Conservation (phyloP, 2,329 filamentous ascomycete species). For the Penicillium sp. region DNA sequence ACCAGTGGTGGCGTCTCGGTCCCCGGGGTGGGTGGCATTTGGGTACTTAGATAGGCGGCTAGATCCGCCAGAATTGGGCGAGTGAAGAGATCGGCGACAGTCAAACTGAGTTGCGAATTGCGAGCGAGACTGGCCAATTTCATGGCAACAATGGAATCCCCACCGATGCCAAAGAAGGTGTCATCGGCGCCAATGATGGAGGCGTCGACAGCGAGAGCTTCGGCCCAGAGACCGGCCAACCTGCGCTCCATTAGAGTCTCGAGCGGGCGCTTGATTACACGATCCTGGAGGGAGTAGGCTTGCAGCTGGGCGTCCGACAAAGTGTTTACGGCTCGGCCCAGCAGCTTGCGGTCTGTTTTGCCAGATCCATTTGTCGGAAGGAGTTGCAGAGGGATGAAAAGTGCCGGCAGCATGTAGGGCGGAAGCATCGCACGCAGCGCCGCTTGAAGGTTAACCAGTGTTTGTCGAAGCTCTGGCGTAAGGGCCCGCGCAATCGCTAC, state of each 20-base stretch:
- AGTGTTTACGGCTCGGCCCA: neutral
- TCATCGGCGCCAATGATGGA: neutral
- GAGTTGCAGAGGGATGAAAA: neutral
- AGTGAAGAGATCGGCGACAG: constrained; percentile 28
- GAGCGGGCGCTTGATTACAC: neutral
- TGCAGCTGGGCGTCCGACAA: neutral
- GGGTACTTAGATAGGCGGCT: constrained; percentile 3
- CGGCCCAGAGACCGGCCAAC: neutral
- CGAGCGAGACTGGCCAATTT: constrained; percentile 17
- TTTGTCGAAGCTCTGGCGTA: neutral
- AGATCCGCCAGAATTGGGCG: constrained; percentile 16
- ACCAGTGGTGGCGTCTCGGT: neutral
- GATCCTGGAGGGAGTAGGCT: neutral
- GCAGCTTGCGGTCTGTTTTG: neutral
- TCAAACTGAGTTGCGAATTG: constrained; percentile 16
- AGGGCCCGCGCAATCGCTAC: neutral
- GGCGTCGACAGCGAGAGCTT: neutral
- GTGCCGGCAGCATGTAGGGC: neutral
- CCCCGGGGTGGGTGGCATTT: constrained; percentile 1
- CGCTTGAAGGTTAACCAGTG: neutral
- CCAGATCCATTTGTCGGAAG: neutral
- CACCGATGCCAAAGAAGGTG: constrained; percentile 1
- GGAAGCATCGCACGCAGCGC: neutral
- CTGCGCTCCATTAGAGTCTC: neutral
- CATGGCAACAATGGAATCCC: constrained; percentile 17